These are phyloP conservation scores for Ormosia emarginata DNA, from an alignment of 306 rosid species.

Conservation along the genomic window DNA sequence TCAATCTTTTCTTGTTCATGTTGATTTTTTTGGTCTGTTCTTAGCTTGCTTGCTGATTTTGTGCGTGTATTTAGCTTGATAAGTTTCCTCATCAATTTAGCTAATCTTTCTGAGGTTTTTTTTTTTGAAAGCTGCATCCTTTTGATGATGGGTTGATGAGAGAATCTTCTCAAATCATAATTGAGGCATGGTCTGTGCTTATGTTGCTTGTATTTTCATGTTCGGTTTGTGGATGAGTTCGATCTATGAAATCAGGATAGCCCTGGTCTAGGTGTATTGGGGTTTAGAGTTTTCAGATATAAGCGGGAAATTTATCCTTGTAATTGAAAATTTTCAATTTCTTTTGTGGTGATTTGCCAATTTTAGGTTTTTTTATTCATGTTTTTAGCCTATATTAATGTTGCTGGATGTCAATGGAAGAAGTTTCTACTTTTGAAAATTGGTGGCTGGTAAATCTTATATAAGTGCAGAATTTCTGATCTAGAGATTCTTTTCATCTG, in stretches of 20 bases:
- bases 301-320: background rate
- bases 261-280: conserved; percentile 4
- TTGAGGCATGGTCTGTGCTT: background rate
- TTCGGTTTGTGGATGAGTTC: background rate
- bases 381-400: background rate
- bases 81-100: background rate
- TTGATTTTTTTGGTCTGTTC: background rate
- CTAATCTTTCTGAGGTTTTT: background rate
- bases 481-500: background rate
- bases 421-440: background rate
- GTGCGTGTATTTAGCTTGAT: background rate
- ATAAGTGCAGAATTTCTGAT: conserved; percentile 1
- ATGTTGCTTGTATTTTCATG: background rate
- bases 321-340: background rate
- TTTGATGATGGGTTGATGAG: conserved; percentile 17
- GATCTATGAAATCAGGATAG: conserved; percentile 19
- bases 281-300: background rate
- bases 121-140: background rate
- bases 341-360: background rate
- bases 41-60: background rate
- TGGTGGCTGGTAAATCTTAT: conserved; percentile 17
- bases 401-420: conserved; percentile 2
- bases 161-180: background rate
- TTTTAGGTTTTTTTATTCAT: background rate
- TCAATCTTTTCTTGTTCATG: no score